phyloP scores from a whole-genome alignment of 768 basidiomycete genomes.

The Boletus patriciae region DNA sequence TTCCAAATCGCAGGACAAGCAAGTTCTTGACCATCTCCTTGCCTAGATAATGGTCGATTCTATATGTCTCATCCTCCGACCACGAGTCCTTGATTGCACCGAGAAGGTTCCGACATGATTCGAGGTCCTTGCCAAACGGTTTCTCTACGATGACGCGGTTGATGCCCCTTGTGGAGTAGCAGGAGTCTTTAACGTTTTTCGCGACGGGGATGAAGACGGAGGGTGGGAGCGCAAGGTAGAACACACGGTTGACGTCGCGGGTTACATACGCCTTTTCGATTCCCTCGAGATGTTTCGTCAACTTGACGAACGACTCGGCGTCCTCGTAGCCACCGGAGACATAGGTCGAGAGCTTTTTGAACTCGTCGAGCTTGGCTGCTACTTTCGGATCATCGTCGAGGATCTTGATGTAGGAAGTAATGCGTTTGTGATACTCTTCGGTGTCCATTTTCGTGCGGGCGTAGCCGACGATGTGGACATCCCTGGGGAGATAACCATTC shows the following conservation, averaged over 20 bases:
- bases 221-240: slow-evolving; percentile 98
- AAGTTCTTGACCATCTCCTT: slow-evolving; percentile 99
- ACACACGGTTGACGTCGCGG: slow-evolving; percentile 76
- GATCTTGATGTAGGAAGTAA: slow-evolving; percentile 83
- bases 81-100: slow-evolving; percentile 80
- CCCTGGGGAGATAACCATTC: slow-evolving; percentile 76
- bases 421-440: slow-evolving; percentile 81
- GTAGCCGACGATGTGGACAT: slow-evolving; percentile 91
- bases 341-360: slow-evolving; percentile 81
- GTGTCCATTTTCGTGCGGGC: slow-evolving; percentile 93
- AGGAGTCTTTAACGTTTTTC: slow-evolving; percentile 75
- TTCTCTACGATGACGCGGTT: slow-evolving; percentile 98
- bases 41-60: slow-evolving; percentile 98
- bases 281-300: slow-evolving; percentile 73
- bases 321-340: slow-evolving; percentile 89
- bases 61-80: slow-evolving; percentile 97
- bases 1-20: slow-evolving; percentile 93
- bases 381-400: slow-evolving; percentile 59
- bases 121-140: slow-evolving; percentile 94
- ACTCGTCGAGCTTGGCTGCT: slow-evolving; percentile 68
- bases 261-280: slow-evolving; percentile 72
- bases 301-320: slow-evolving; percentile 68
- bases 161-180: slow-evolving; percentile 68
- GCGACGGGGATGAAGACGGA: slow-evolving; percentile 92
- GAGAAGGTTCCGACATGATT: slow-evolving; percentile 79